Evolutionary conservation across 1,139 yeast species (phyloP), one percentile per base, ranked within the genome.

Genomic region (Nakaseomyces sp.): DNA sequence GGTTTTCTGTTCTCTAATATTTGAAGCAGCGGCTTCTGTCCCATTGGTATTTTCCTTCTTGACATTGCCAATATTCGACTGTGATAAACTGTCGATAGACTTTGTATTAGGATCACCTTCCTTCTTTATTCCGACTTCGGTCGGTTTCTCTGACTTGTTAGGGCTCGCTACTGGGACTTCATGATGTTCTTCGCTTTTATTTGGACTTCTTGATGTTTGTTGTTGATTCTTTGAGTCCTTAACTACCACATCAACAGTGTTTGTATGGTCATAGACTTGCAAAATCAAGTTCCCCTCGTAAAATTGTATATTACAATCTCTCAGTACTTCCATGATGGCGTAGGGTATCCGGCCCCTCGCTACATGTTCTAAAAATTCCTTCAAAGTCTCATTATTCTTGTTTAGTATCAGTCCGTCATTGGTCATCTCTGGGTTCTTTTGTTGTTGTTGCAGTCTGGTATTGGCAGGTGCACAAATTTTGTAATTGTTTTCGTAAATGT

Each of bases 261-360:
- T 64, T 9, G 81, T 66, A 61, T 88, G 95, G 61, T 91, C 98
- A 50, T 76, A 77, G 15, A 91, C 82, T 56, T 86, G 87, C 43
- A 91, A 65, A 16, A 91, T 85, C 36, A 89, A 69, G 59, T 95
- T 86, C 0, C 97, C 96, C 61, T 89, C 96, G 60, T 86, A 89
- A 43, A 86, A 75, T 47, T 78, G 76, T 25, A 89, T 76, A n/a
- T 89, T 81, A 39, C 91, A 85, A 60, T 89, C 97, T 55, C 86
- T 79, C 45, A 89, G 72, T 16, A 89, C 84, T 64, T 89, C 97
- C 54, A 89, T 79, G 61, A 91, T 79, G 16, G 93, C 89, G 37
- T 87, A 83, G 0, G 96, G 96, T 13, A 91, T 86, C 55, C 81
- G 81, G 45, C 89, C 95, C 47, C 76, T 68, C 15, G 89, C 79